These are phyloP conservation scores for Leccinum imitatum DNA, from an alignment of 768 basidiomycete species.

Conservation along the genomic window DNA sequence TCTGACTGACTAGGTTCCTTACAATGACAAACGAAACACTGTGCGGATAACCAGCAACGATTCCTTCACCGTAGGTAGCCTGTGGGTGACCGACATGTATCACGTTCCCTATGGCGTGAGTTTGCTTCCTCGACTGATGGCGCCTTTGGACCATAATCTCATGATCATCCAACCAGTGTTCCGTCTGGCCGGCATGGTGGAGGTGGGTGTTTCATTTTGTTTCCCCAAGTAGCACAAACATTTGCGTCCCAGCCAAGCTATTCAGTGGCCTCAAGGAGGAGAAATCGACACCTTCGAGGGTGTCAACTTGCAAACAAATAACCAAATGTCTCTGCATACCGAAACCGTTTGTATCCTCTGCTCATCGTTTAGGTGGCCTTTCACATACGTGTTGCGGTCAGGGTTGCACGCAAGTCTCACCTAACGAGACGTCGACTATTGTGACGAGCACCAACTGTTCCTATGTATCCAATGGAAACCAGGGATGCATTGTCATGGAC, in stretches of 20 bases:
- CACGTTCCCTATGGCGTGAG: slow-evolving; percentile 65
- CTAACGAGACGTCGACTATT: slow-evolving; percentile 50
- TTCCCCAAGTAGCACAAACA: not conserved
- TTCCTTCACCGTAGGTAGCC: slow-evolving; percentile 53
- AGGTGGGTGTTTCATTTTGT: slow-evolving; percentile 19
- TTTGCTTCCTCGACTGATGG: slow-evolving; percentile 8
- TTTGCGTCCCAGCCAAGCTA: slow-evolving; percentile 41
- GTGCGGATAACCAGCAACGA: slow-evolving; percentile 63
- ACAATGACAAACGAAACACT: slow-evolving; percentile 61
- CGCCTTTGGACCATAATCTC: slow-evolving; percentile 3
- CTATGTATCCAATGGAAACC: slow-evolving; percentile 51
- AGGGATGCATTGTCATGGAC: slow-evolving; percentile 66
- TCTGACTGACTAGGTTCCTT: slow-evolving; percentile 24
- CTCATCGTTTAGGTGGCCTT: not conserved
- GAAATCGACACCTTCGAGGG: slow-evolving; percentile 85
- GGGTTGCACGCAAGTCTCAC: slow-evolving; percentile 54
- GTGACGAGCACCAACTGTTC: slow-evolving; percentile 62
- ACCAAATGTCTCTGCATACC: slow-evolving; percentile 78
- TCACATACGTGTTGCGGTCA: slow-evolving; percentile 11
- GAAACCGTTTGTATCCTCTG: slow-evolving; percentile 37
- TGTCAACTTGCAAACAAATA: slow-evolving; percentile 63
- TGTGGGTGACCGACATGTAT: slow-evolving; percentile 64
- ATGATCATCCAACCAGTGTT: slow-evolving; percentile 44
- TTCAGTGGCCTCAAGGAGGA: slow-evolving; percentile 61
- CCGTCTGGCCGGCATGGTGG: slow-evolving; percentile 71